A percentile compares a stretch with the other conserved stretches of the same genome.
These are phyloP conservation scores for Ophioceras dolichostomum DNA, from an alignment of 2,329 filamentous ascomycete species.

Conservation along the genomic window DNA sequence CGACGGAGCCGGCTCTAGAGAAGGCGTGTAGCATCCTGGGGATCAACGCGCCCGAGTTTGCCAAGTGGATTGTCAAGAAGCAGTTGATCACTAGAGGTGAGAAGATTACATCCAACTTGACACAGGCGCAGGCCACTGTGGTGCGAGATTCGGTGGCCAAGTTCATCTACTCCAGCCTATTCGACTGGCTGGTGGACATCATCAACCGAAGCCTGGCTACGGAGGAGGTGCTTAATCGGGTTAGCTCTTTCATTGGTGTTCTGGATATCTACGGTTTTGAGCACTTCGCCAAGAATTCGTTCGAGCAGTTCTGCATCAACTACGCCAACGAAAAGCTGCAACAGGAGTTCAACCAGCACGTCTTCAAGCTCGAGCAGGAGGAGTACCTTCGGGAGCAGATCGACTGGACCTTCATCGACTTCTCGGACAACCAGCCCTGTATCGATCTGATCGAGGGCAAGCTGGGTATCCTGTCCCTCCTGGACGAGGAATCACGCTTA, in stretches of 20 bases:
- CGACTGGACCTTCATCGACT: slow-evolving; percentile 99
- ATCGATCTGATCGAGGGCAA: slow-evolving; percentile 98
- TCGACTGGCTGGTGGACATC: slow-evolving; percentile 97
- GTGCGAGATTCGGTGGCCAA: slow-evolving; percentile 97
- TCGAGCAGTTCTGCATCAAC: slow-evolving; percentile 99
- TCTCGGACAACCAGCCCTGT: slow-evolving; percentile 97
- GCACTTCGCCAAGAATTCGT: slow-evolving; percentile 98
- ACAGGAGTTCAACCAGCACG: slow-evolving; percentile 98
- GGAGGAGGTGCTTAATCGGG: slow-evolving; percentile 70
- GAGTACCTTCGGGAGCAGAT: slow-evolving; percentile 95
- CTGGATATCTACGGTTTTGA: slow-evolving; percentile 99
- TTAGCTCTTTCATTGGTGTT: slow-evolving; percentile 89
- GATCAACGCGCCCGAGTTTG: slow-evolving; percentile 74
- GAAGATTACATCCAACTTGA: slow-evolving; percentile 93
- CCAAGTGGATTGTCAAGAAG: slow-evolving; percentile 99
- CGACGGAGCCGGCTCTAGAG: slow-evolving; percentile 70
- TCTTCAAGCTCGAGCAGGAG: slow-evolving; percentile 98
- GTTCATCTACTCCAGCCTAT: slow-evolving; percentile 95
- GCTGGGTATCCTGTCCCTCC: slow-evolving; percentile 77
- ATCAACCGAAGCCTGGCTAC: slow-evolving; percentile 88
- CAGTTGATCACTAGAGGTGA: slow-evolving; percentile 92
- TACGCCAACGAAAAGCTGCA: slow-evolving; percentile 99
- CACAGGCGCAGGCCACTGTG: slow-evolving; percentile 83
- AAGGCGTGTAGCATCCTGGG: slow-evolving; percentile 77
- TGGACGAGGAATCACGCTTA: slow-evolving; percentile 92